Base-by-base conservation (phyloP, 768 basidiomycete genomes). In the Tricholoma matsutake region DNA sequence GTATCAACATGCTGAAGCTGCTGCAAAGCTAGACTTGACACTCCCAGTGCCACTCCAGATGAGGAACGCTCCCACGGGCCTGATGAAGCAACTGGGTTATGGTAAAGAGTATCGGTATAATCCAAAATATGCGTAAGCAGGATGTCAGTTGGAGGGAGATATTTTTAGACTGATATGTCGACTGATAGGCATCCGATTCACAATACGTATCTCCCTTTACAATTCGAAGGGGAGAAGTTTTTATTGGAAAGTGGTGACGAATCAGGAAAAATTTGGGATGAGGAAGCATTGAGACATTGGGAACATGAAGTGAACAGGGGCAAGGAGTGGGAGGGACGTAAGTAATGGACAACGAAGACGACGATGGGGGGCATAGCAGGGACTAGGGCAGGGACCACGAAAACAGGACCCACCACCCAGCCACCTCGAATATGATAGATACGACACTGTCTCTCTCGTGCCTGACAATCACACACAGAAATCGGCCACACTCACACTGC, bases 61-160 rank as follows among this genome's bases (percentile, higher is more conserved):
- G 65, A 82, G 93, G 31, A 94, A 94, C 72, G 90, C 91, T 8
- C 91, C 91, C 2, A 92, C 91, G 2, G 65, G 63, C 18, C 68
- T 91, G 9, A 87, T 90, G 86, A 86, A 86, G 68, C 79, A 84
- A 25, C 77, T 91, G 2, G 87, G 85, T 20, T 91, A 89, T 66
- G 86, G 86, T 1, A 76, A 82, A 64, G 82, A 78, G 20, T 91
- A 91, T 63, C 71, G 69, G 57, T 91, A 86, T 63, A 86, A 89
- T 70, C 88, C 88, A 8, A 75, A 72, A 28, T 89, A 80, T 67
- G 70, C 66, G 80, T 85, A 61, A 67, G 83, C 68, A n/a, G 31
- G 28, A 6, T 53, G 6, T 32, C 57, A 45, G 20, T 39, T 53
- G 13, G 20, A 34, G 25, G 20, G 20, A 58, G 16, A 13, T 8